These are phyloP conservation scores for grape (Vitis vinifera) DNA, from an alignment of 164 flowering plant species.

Conservation along the genomic window ASM3070453v1 NC_081822.1:5057501-5058000, in stretches of 20 bases:
- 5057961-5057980: too few species aligned
- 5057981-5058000: too few species aligned
- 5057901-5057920: neutral
- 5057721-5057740: conserved; percentile 68
- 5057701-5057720: conserved; percentile 65
- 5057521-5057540: conserved; percentile 82
- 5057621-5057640: neutral
- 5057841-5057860: neutral
- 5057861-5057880: neutral
- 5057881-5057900: neutral
- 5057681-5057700: conserved; percentile 53
- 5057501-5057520: conserved; percentile 91
- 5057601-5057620: neutral
- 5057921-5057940: neutral
- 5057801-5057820: conserved; percentile 56
- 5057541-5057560: conserved; percentile 52
- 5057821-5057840: conserved; percentile 37
- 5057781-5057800: conserved; percentile 61
- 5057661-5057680: conserved; percentile 56
- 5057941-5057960: too few species aligned
- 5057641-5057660: conserved; percentile 25
- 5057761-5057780: conserved; percentile 42
- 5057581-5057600: too few species aligned
- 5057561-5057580: neutral
- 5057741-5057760: conserved; percentile 56